These are phyloP conservation scores for Yarrowia divulgata DNA, from an alignment of 805 yeast genomes.

Conservation along the genomic window DNA sequence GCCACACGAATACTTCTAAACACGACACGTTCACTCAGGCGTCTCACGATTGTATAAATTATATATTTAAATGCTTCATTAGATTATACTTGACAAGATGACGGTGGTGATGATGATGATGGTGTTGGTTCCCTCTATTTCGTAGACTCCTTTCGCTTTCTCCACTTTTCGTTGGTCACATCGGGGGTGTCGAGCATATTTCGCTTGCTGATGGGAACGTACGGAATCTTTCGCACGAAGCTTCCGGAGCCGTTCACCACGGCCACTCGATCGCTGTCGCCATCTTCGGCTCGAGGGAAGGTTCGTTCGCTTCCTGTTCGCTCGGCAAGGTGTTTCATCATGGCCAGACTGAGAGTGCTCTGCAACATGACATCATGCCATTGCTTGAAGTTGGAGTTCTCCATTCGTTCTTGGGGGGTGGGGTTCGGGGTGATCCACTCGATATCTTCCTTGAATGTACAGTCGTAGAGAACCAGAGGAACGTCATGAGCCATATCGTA, in stretches of 20 bases:
- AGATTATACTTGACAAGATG: neutral
- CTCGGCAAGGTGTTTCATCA: conserved; percentile 25
- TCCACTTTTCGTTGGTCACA: conserved; percentile 68
- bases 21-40: no score
- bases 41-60: conserved; percentile 13
- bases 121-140: neutral
- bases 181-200: conserved; percentile 70
- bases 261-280: conserved; percentile 47
- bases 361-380: conserved; percentile 34
- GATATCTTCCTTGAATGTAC: conserved; percentile 69
- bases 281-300: conserved; percentile 24
- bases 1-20: no score
- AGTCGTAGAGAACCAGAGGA: conserved; percentile 86
- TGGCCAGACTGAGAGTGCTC: conserved; percentile 29
- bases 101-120: neutral
- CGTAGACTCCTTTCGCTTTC: conserved; percentile 51
- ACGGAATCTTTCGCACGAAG: conserved; percentile 64
- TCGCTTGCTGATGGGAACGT: conserved; percentile 65
- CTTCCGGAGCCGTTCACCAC: conserved; percentile 80
- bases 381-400: conserved; percentile 17
- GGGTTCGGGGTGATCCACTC: conserved; percentile 60
- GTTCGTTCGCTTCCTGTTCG: conserved; percentile 45
- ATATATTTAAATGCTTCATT: conserved; percentile 21
- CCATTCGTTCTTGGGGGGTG: conserved; percentile 17
- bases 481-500: conserved; percentile 90